phyloP scores from a whole-genome alignment of 805 yeast species.

The Teunomyces lycoperdinae region DNA sequence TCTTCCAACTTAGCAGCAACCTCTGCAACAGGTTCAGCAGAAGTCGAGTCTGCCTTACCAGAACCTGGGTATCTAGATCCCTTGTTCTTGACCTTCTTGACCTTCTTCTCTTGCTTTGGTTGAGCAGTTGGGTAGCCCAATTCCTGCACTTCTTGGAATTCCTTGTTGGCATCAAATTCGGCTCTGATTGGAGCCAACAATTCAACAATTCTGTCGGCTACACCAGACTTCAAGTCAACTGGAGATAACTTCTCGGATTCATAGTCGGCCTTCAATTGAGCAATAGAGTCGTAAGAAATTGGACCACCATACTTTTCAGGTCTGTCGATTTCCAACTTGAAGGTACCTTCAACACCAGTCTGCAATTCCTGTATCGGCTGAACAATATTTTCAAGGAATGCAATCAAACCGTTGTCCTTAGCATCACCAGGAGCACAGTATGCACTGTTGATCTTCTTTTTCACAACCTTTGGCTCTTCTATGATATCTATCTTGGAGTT shows the following conservation, averaged over 20 bases:
- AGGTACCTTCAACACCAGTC: conserved; percentile 48
- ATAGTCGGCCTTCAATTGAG: conserved; percentile 68
- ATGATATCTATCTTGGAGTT: conserved; percentile 92
- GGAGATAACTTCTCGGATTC: conserved; percentile 77
- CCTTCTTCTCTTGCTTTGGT: conserved; percentile 59
- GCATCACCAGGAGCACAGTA: conserved; percentile 92
- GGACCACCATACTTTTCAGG: conserved; percentile 98
- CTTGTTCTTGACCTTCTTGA: conserved; percentile 78
- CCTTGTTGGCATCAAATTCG: conserved; percentile 57
- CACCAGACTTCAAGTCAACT: conserved; percentile 91
- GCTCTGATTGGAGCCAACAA: conserved; percentile 82
- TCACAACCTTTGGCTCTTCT: conserved; percentile 84
- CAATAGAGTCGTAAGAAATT: conserved; percentile 65
- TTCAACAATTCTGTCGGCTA: conserved; percentile 76
- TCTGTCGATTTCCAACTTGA: conserved; percentile 74
- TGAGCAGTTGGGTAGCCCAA: conserved; percentile 84
- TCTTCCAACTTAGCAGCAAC: conserved; percentile 9
- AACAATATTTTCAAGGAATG: conserved; percentile 81
- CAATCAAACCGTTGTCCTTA: conserved; percentile 84
- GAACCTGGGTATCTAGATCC: conserved; percentile 89
- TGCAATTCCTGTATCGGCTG: conserved; percentile 84
- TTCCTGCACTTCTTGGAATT: conserved; percentile 69
- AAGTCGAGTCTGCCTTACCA: conserved; percentile 17
- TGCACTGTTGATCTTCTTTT: conserved; percentile 88
- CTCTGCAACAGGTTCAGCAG: conserved; percentile 8